A percentile compares a stretch with the other conserved stretches of the same genome.
Evolutionary conservation across 345 rosid species (phyloP).

Genomic region (Eucalyptus polybractea): DNA sequence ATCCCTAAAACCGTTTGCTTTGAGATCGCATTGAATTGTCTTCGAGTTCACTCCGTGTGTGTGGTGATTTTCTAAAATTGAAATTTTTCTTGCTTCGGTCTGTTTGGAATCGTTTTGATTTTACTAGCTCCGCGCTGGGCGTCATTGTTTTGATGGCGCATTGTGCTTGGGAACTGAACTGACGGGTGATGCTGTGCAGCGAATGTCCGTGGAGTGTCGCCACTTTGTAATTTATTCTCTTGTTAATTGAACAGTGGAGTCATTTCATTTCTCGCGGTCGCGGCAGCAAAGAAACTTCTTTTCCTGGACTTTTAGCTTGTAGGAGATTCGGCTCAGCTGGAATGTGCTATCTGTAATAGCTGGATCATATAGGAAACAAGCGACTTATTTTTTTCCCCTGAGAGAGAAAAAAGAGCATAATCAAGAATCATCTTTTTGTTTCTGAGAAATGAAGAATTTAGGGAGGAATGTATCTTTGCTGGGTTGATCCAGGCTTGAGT

Average conservation of each 20-base stretch:
- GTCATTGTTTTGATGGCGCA: background rate
- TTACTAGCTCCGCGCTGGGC: background rate
- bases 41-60: background rate
- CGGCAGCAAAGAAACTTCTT: background rate
- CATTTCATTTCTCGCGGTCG: background rate
- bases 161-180: background rate
- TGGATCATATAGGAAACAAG: background rate
- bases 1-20: background rate
- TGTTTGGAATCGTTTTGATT: background rate
- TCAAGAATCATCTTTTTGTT: background rate
- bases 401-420: background rate
- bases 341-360: background rate
- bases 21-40: background rate
- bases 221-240: background rate
- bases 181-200: background rate
- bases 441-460: background rate
- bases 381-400: background rate
- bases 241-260: background rate
- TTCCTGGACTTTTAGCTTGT: background rate
- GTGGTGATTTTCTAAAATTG: background rate
- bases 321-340: background rate
- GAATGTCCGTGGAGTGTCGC: background rate
- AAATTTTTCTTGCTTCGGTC: background rate
- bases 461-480: background rate
- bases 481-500: background rate